Evolutionary conservation across 768 basidiomycete species (phyloP).

Genomic region (Calocybe gangraenosa): DNA sequence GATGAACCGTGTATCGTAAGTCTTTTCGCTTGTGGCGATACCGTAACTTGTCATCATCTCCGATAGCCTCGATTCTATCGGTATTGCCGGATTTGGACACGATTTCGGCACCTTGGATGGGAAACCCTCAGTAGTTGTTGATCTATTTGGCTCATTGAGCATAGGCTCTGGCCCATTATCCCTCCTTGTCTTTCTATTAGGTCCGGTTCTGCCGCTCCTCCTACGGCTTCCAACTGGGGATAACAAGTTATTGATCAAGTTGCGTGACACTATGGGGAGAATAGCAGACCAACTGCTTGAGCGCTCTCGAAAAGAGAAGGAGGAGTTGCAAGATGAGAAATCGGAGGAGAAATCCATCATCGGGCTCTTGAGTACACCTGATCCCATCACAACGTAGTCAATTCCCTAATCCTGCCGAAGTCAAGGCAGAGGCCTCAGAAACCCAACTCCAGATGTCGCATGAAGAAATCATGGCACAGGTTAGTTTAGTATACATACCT

Average conservation of each 20-base stretch:
- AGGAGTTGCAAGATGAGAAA: constrained; percentile 17
- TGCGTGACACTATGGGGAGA: constrained; percentile 29
- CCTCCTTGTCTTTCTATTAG: constrained; percentile 31
- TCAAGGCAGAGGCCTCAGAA: constrained; percentile 29
- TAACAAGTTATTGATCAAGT: constrained; percentile 23
- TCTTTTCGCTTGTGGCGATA: background rate
- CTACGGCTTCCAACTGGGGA: constrained; percentile 31
- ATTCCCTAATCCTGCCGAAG: constrained; percentile 15
- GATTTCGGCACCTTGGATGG: constrained; percentile 53
- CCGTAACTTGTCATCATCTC: background rate
- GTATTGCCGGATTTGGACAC: constrained; percentile 57
- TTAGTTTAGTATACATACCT: background rate
- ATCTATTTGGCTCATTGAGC: constrained; percentile 30
- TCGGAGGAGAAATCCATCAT: constrained; percentile 31
- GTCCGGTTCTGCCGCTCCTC: constrained; percentile 31
- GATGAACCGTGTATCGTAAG: constrained; percentile 47
- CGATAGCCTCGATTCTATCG: constrained; percentile 50
- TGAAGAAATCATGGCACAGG: constrained; percentile 41
- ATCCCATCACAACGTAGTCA: background rate
- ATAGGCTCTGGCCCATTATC: constrained; percentile 27
- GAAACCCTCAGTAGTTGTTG: constrained; percentile 34
- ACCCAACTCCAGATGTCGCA: constrained; percentile 26
- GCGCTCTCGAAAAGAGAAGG: constrained; percentile 29
- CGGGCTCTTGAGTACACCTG: constrained; percentile 12
- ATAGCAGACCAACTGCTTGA: constrained; percentile 37